These are phyloP conservation scores for Tylopilus felleus DNA, from an alignment of 768 basidiomycete genomes.

Conservation along the genomic window DNA sequence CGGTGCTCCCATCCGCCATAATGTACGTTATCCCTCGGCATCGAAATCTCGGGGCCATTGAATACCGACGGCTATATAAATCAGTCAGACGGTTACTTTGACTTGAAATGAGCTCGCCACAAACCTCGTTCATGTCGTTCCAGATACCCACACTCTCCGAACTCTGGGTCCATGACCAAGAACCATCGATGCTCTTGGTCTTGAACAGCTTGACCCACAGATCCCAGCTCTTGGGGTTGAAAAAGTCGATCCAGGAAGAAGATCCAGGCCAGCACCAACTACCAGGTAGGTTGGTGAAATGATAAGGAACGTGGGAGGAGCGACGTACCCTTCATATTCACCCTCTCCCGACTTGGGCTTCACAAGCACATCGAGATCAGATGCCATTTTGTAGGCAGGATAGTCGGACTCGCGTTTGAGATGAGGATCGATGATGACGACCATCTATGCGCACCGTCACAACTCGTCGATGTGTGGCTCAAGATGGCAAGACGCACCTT, in stretches of 20 bases:
- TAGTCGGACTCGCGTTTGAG: conserved; percentile 79
- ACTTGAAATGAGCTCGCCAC: conserved; percentile 6
- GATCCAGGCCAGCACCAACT: conserved; percentile 97
- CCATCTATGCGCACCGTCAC: conserved; percentile 61
- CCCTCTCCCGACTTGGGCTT: conserved; percentile 76
- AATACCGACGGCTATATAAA: conserved; percentile 86
- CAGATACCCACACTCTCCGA: conserved; percentile 87
- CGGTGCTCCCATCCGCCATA: conserved; percentile 97
- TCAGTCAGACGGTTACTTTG: neutral
- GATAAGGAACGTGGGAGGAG: neutral
- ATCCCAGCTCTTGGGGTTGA: conserved; percentile 84
- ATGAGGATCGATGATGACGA: conserved; percentile 96
- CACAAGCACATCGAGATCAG: conserved; percentile 76
- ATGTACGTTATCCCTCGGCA: conserved; percentile 76
- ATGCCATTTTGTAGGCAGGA: conserved; percentile 81
- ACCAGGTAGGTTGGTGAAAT: neutral
- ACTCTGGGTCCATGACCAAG: conserved; percentile 78
- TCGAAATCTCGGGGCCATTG: conserved; percentile 94
- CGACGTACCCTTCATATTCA: conserved; percentile 77
- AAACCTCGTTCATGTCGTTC: conserved; percentile 99
- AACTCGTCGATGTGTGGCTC: neutral
- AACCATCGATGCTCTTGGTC: conserved; percentile 44
- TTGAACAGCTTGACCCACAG: conserved; percentile 92
- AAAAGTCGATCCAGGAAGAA: conserved; percentile 96
- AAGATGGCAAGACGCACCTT: conserved; percentile 52